Base-by-base conservation (phyloP, 2,329 filamentous ascomycete genomes). In the Cladobotryum protrusum region DNA sequence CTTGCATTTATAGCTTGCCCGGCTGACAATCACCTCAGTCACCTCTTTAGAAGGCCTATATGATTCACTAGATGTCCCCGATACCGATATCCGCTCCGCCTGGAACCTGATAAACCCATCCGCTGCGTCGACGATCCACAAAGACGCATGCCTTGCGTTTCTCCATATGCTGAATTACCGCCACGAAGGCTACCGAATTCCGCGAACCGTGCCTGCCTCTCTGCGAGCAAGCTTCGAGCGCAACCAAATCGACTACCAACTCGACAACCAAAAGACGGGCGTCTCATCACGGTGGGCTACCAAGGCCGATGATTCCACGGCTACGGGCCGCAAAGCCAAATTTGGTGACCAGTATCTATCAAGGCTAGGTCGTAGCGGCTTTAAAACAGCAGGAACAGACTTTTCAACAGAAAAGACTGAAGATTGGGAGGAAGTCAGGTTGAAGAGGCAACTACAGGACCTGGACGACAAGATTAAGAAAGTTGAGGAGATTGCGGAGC, bases 31-130 rank as follows among this genome's bases (percentile, higher is more conserved):
- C 13, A 14, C 5, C 41, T 56, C 65, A 85, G 93, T 96, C 69
- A 77, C 82, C 52, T 77, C 88, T 13, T 79, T 97, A 47, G 79
- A 88, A 61, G 86, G 88, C 49, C 81, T 97, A 24, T 99, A 97
- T 75, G 83, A 88, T 52, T 87, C 85, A 39, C 82, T 88, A 59
- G 86, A 85, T 57, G 81, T 86, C 5, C 82, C 82, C 58, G 82
- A 86, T 63, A 85, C 82, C 47, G 92, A 97, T 65, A 78, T 96
- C 57, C 83, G 89, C 59, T 93, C 87, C 15, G 92, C 91, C 8
- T 97, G 93, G 92, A 99, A 97, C 70, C 81, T 99, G 15, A 87
- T 97, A 62, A 99, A 99, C 73, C 93, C 92, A 5, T 91, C 87
- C 24, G 89, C 89, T 49, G 78, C 80, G 19, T 76, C 84, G 24